These are phyloP conservation scores for Rheum nobile DNA, from an alignment of 148 eudicot species.

Conservation along the genomic window DNA sequence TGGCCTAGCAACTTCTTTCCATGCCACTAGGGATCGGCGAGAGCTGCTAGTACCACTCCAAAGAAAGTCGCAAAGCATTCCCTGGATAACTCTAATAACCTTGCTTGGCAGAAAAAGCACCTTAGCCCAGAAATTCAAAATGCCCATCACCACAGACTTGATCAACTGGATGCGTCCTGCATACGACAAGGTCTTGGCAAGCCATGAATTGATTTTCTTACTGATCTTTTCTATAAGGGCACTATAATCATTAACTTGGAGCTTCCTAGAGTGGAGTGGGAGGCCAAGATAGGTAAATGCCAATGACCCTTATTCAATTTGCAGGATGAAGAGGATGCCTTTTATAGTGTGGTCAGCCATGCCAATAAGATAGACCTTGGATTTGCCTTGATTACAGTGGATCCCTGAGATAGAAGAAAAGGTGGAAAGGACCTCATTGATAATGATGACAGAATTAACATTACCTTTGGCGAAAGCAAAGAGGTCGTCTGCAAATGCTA, in stretches of 20 bases:
- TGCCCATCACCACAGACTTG: neutral
- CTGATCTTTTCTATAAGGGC: neutral
- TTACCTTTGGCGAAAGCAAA: too few relatives aligned
- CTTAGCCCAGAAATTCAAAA: neutral
- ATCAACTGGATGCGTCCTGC: neutral
- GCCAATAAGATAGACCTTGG: too few relatives aligned
- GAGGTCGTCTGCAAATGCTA: too few relatives aligned
- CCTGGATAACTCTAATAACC: neutral
- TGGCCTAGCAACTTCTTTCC: too few relatives aligned
- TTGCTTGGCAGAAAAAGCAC: neutral
- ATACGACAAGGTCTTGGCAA: neutral
- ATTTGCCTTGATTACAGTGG: too few relatives aligned
- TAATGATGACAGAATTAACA: too few relatives aligned
- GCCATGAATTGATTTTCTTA: neutral
- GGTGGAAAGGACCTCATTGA: too few relatives aligned
- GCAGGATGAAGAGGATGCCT: too few relatives aligned
- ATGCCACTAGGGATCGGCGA: too few relatives aligned
- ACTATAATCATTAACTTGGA: neutral
- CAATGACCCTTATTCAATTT: too few relatives aligned
- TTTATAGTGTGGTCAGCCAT: too few relatives aligned
- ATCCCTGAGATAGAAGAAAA: too few relatives aligned
- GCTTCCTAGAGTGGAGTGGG: neutral
- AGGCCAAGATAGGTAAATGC: neutral
- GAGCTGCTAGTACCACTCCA: neutral
- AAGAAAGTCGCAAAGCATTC: neutral